Evolutionary conservation across 768 basidiomycete species (phyloP), one percentile per base, ranked within the genome.

Genomic region (Serpula lacrymans): DNA sequence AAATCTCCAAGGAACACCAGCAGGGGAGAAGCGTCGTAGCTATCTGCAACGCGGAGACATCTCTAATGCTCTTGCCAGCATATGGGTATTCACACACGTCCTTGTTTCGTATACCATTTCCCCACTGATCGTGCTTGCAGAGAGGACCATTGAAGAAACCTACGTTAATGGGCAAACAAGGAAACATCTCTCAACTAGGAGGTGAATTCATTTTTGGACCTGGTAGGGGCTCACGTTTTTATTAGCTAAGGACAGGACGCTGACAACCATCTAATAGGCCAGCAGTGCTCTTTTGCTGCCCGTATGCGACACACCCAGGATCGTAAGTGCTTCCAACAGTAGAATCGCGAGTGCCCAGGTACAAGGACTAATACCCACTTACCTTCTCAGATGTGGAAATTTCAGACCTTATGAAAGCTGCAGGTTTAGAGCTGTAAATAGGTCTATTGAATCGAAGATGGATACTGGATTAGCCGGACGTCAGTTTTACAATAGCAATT

Each of bases 271-370:
- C 23, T 16, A 11, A 11, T 39, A 9, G 4, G 9, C 34, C 75
- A 77, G 71, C 4, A 61, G 65, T 82, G 78, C 48, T 53, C 60
- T 0, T 80, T 77, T 44, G 76, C 73, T 6, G 71, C 67, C 24
- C 64, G 78, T 6, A 82, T 84, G 82, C 64, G 69, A 43, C 71
- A 84, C 45, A 75, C 80, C 0, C 72, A 81, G 55, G 80, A 82
- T 55, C 80, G 67, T 70, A 39, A 43, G 59, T 56, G 2, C 11
- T 38, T 25, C 30, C n/a, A n/a, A n/a, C n/a, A n/a, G n/a, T n/a
- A n/a, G n/a, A n/a, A n/a, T n/a, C n/a, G n/a, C 3, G 14, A 25
- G 7, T 28, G 26, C 22, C 16, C 14, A 5, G 5, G 4, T 24
- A 7, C 4, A 17, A 22, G 14, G 4, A 22, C 18, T 26, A 18